phyloP scores from a whole-genome alignment of 208 protist genomes.

The Porcisia hertigi region DNA sequence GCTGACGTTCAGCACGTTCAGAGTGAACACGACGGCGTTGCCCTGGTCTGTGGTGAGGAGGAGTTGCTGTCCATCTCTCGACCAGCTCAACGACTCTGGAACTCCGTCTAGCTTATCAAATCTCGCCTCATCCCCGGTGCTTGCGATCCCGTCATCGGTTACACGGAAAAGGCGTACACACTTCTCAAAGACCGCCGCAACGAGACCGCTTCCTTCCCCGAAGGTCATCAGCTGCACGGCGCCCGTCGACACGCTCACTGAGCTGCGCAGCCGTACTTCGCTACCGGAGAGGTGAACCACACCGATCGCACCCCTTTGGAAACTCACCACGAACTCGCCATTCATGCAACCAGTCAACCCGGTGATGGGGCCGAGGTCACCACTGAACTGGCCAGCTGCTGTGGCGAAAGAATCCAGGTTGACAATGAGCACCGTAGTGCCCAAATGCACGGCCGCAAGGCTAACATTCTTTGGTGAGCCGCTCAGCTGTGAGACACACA shows the following conservation, averaged over 20 bases:
- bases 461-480: constrained; percentile 20
- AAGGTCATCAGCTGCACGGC: constrained; percentile 44
- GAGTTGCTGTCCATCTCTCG: constrained; percentile 90
- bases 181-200: constrained; percentile 48
- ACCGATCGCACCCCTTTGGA: constrained; percentile 60
- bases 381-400: constrained; percentile 70
- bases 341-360: constrained; percentile 33
- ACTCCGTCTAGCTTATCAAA: constrained; percentile 15
- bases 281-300: constrained; percentile 40
- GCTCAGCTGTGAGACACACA: constrained; percentile 62
- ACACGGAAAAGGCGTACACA: constrained; percentile 52
- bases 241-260: constrained; percentile 35
- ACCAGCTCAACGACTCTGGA: constrained; percentile 54
- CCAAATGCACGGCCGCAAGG: constrained; percentile 69
- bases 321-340: constrained; percentile 53
- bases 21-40: constrained; percentile 73
- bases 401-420: constrained; percentile 49
- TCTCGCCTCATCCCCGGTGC: constrained; percentile 25
- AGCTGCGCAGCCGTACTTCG: constrained; percentile 41
- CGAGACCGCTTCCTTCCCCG: constrained; percentile 50
- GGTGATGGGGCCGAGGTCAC: constrained; percentile 69
- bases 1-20: constrained; percentile 83
- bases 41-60: constrained; percentile 76
- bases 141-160: constrained; percentile 52
- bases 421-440: constrained; percentile 49